Percentiles rank a stretch among this genome's conserved stretches.
Conservation (phyloP, 2,329 filamentous ascomycete genomes). For the Fusarium tuaranense region DNA sequence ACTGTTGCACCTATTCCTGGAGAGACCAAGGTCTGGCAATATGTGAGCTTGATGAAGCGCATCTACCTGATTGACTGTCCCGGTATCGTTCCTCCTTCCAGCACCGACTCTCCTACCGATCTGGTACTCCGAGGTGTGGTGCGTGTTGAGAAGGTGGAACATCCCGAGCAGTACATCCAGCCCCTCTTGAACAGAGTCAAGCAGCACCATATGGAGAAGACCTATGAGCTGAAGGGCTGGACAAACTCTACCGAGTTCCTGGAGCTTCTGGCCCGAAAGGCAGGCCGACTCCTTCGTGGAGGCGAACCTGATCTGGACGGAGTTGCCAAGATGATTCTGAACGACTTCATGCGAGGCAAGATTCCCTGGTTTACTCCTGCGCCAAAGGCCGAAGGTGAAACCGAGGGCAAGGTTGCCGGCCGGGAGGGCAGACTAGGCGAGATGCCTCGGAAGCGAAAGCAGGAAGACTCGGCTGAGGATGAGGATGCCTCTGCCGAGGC, state of each 20-base stretch:
- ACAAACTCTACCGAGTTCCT: slow-evolving; percentile 84
- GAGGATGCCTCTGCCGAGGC: slow-evolving; percentile 51
- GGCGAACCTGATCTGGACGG: slow-evolving; percentile 97
- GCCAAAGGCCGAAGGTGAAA: slow-evolving; percentile 68
- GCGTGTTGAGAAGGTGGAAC: slow-evolving; percentile 93
- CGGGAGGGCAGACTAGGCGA: slow-evolving; percentile 85
- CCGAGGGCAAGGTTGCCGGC: slow-evolving; percentile 69
- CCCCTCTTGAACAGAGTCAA: slow-evolving; percentile 85
- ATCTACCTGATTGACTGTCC: slow-evolving; percentile 95
- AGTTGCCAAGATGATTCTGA: slow-evolving; percentile 95
- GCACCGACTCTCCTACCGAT: slow-evolving; percentile 85
- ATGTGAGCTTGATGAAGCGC: slow-evolving; percentile 93
- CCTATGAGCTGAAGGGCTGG: slow-evolving; percentile 89
- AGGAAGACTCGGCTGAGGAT: slow-evolving; percentile 63
- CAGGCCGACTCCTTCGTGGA: slow-evolving; percentile 85
- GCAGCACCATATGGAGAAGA: slow-evolving; percentile 88
- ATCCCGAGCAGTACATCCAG: slow-evolving; percentile 95
- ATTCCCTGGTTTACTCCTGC: slow-evolving; percentile 96
- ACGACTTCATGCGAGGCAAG: slow-evolving; percentile 94
- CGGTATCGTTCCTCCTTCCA: slow-evolving; percentile 92
- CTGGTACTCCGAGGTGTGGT: slow-evolving; percentile 92
- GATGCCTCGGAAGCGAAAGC: slow-evolving; percentile 85
- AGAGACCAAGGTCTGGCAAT: slow-evolving; percentile 98
- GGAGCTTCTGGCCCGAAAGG: slow-evolving; percentile 87
- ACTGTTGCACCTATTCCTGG: slow-evolving; percentile 94